These are phyloP conservation scores for Auriscalpium microsporum DNA, from an alignment of 768 basidiomycete species.

Conservation along the genomic window DNA sequence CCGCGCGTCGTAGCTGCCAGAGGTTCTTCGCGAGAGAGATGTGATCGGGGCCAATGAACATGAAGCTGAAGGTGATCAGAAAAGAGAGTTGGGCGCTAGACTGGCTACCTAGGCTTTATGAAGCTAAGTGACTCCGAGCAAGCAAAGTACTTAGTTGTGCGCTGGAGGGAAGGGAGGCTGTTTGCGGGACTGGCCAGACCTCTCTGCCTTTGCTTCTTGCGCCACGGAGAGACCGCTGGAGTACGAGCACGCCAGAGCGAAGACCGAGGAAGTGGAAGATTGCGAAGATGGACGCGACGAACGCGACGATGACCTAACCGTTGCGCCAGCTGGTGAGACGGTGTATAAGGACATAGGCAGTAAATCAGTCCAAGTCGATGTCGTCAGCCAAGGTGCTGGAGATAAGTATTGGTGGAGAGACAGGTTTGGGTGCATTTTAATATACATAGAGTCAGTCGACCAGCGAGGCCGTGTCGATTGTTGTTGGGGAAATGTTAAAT, in stretches of 20 bases:
- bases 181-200: conserved; percentile 26
- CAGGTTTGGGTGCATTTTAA: too few species aligned
- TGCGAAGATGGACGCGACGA: conserved; percentile 32
- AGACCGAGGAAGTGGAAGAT: conserved; percentile 35
- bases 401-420: too few species aligned
- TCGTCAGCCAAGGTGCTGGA: conserved; percentile 25
- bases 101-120: too few species aligned
- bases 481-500: too few species aligned
- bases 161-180: conserved; percentile 53
- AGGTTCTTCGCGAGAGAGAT: conserved; percentile 40
- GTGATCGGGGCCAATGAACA: conserved; percentile 62
- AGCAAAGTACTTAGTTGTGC: too few species aligned
- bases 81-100: conserved; percentile 57
- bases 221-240: conserved; percentile 55
- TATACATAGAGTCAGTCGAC: too few species aligned
- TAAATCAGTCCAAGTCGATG: conserved; percentile 45
- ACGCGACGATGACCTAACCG: conserved; percentile 45
- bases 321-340: conserved; percentile 49
- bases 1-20: conserved; percentile 30
- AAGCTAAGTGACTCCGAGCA: too few species aligned
- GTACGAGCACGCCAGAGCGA: conserved; percentile 29
- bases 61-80: conserved; percentile 37
- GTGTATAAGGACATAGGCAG: conserved; percentile 49
- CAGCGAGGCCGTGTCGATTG: too few species aligned
- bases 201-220: conserved; percentile 35